phyloP scores from a whole-genome alignment of 1,139 yeast species.

The Oligophagozyma castellii region DNA sequence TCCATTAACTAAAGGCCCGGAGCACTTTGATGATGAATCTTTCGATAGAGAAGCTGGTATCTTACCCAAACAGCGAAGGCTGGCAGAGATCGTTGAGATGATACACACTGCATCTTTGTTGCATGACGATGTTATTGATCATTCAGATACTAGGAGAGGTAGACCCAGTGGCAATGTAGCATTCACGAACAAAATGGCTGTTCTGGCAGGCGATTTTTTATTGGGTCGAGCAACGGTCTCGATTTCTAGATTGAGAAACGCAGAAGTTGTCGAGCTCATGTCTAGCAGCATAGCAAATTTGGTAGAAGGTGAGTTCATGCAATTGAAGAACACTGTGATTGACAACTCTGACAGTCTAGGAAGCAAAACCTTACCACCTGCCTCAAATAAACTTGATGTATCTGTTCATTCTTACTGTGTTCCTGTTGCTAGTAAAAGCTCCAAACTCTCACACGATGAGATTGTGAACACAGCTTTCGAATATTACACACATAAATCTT shows the following conservation, averaged over 20 bases:
- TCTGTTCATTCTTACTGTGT: conserved; percentile 49
- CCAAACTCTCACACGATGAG: conserved; percentile 46
- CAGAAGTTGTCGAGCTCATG: conserved; percentile 92
- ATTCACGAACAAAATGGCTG: conserved; percentile 94
- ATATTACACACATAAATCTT: conserved; percentile 88
- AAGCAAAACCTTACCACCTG: conserved; percentile 37
- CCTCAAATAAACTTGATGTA: conserved; percentile 53
- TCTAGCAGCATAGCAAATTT: conserved; percentile 93
- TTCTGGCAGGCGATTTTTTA: conserved; percentile 88
- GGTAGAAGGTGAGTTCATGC: conserved; percentile 98
- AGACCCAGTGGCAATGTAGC: conserved; percentile 87
- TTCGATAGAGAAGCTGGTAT: conserved; percentile 53
- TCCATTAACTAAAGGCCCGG: conserved; percentile 75
- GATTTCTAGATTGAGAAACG: conserved; percentile 79
- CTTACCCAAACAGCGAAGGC: conserved; percentile 82
- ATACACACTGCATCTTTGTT: conserved; percentile 93
- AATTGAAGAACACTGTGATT: conserved; percentile 78
- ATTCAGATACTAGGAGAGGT: conserved; percentile 82
- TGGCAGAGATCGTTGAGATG: conserved; percentile 97
- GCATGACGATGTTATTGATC: conserved; percentile 95
- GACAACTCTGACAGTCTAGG: conserved; percentile 29
- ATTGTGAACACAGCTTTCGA: conserved; percentile 82
- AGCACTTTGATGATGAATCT: conserved; percentile 38
- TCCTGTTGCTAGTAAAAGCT: conserved; percentile 17
- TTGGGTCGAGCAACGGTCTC: conserved; percentile 95